These are phyloP conservation scores for Collybiopsis luxurians DNA, from an alignment of 768 basidiomycete species.

Conservation along the genomic window DNA sequence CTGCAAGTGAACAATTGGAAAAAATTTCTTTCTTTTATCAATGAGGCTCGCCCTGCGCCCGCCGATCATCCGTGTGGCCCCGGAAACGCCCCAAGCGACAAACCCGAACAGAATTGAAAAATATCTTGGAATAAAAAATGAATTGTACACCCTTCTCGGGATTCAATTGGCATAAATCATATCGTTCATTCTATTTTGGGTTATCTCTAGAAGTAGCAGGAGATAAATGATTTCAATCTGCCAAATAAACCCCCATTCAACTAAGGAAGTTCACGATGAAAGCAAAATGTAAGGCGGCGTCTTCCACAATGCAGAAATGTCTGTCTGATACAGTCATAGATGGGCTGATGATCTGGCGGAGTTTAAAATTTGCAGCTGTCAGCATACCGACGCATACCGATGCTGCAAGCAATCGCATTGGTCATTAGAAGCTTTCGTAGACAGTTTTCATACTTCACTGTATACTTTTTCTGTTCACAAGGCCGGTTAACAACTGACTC, in stretches of 20 bases:
- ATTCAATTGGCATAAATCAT: constrained; percentile 4
- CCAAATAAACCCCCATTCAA: constrained; percentile 6
- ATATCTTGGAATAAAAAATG: constrained; percentile 6
- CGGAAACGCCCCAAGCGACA: not conserved
- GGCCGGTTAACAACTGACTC: no score
- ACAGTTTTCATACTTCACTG: no score
- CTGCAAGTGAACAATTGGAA: constrained; percentile 4
- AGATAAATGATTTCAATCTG: not conserved
- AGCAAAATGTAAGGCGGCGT: no score
- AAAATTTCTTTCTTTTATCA: not conserved
- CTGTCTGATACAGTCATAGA: not conserved
- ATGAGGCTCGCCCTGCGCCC: constrained; percentile 2
- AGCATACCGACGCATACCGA: no score
- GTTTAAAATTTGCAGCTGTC: no score
- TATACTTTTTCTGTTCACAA: no score
- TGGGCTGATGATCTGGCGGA: no score
- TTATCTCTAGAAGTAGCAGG: constrained; percentile 6
- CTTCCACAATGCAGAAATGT: no score
- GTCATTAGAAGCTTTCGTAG: no score
- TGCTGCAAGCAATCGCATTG: no score
- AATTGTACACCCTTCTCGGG: not conserved
- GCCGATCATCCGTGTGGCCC: constrained; percentile 1
- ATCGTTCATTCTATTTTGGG: constrained; percentile 2
- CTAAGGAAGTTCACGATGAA: no score
- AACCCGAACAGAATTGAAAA: not conserved